These are phyloP conservation scores for Nakaseomyces glabratus DNA, from an alignment of 1,139 yeast species.

Conservation along the genomic window DNA sequence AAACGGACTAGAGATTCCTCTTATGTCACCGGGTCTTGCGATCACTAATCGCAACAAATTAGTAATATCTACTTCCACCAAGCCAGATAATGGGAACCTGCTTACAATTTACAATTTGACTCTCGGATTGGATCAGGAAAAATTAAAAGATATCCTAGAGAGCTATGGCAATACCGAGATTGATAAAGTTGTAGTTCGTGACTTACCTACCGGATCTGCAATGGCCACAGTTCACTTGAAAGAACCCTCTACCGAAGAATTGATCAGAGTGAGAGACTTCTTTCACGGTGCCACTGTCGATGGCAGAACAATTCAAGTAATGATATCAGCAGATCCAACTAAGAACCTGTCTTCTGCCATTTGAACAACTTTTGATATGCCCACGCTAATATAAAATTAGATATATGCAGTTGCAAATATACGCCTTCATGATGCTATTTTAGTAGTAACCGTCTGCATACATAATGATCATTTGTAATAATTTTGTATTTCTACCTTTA, in stretches of 20 bases:
- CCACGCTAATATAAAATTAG: background rate
- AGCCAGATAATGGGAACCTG: slow-evolving; percentile 4
- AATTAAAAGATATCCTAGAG: slow-evolving; percentile 15
- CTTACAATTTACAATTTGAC: slow-evolving; percentile 19
- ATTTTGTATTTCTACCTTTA: background rate
- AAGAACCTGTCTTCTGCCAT: slow-evolving; percentile 12
- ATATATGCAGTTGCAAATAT: background rate
- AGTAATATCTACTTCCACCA: slow-evolving; percentile 13
- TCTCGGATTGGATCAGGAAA: slow-evolving; percentile 17
- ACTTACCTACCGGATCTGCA: slow-evolving; percentile 21
- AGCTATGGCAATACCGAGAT: slow-evolving; percentile 15
- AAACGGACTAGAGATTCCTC: too few species aligned
- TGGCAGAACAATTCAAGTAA: slow-evolving; percentile 9
- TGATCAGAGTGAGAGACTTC: slow-evolving; percentile 13
- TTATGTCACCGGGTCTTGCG: background rate
- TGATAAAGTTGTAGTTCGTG: slow-evolving; percentile 13
- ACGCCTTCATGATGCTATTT: background rate
- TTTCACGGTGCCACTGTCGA: slow-evolving; percentile 21
- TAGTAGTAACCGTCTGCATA: background rate
- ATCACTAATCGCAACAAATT: slow-evolving; percentile 9
- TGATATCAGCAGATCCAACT: slow-evolving; percentile 10
- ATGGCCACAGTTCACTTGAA: slow-evolving; percentile 18
- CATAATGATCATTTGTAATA: background rate
- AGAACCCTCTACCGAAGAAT: slow-evolving; percentile 11
- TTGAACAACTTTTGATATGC: slow-evolving; percentile 1